Evolutionary conservation across 1,139 yeast species (phyloP).

Genomic region (Blastobotrys arbuscula): DNA sequence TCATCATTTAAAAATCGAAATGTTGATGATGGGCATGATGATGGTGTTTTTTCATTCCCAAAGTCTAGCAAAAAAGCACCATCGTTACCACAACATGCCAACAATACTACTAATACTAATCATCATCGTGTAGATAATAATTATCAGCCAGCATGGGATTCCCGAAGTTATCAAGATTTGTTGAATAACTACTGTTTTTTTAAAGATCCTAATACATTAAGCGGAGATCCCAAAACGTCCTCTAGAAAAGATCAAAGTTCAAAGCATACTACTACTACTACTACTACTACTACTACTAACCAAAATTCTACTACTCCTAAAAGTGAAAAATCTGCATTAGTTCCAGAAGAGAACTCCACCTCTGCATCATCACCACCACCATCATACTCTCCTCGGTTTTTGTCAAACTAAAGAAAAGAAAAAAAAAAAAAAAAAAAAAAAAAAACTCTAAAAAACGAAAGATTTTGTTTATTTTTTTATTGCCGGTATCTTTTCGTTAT

Average conservation of each 20-base stretch:
- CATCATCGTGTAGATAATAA: neutral
- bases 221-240: neutral
- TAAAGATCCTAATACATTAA: conserved; percentile 20
- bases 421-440: neutral
- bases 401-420: neutral
- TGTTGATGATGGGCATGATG: conserved; percentile 13
- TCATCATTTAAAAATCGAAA: conserved; percentile 28
- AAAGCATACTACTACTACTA: neutral
- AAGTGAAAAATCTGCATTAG: neutral
- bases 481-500: neutral
- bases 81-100: neutral
- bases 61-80: conserved; percentile 14
- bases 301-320: too few species aligned
- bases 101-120: neutral
- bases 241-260: neutral
- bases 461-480: neutral
- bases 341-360: neutral
- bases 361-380: neutral
- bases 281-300: conserved; percentile 3
- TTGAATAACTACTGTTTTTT: conserved; percentile 71
- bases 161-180: conserved; percentile 61
- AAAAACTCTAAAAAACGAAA: neutral
- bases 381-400: neutral
- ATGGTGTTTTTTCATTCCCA: conserved; percentile 14
- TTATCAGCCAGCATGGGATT: conserved; percentile 40